phyloP scores from a whole-genome alignment of 2,329 filamentous ascomycete genomes.

The Hymenoscyphus fructigenus region DNA sequence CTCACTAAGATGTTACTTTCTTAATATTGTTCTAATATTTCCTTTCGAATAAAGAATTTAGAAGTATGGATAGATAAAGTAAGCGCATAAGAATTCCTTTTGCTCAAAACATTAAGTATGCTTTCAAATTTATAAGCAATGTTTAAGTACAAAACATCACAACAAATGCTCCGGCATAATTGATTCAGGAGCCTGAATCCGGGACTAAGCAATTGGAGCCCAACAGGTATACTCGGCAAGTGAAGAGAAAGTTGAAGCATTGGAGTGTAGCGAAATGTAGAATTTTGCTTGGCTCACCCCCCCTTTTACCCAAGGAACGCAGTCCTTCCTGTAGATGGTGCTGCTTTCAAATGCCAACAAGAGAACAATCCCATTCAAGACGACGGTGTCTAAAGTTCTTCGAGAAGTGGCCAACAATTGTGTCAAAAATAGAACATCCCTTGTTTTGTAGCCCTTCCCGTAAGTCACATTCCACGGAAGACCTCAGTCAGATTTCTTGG shows the following conservation, averaged over 20 bases:
- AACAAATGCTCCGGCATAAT: no score
- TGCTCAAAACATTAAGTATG: no score
- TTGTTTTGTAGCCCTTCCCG: neutral
- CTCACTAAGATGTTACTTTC: no score
- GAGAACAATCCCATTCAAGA: neutral
- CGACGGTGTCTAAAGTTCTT: neutral
- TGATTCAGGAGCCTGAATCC: no score
- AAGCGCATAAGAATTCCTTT: no score
- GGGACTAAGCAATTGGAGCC: no score
- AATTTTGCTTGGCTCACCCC: neutral
- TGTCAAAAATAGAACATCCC: neutral
- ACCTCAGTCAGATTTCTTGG: neutral
- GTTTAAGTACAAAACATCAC: no score
- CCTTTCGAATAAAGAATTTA: no score
- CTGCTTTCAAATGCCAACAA: neutral
- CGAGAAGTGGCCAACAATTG: neutral
- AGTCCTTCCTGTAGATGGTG: neutral
- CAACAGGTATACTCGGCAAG: no score
- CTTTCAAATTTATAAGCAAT: no score
- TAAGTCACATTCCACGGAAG: constrained; percentile 1
- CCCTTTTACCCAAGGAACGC: neutral
- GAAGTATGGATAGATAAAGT: no score
- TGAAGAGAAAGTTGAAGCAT: neutral
- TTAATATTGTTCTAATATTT: no score
- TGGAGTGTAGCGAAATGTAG: neutral